A percentile compares a stretch with the other conserved stretches of the same genome.
phyloP scores from a whole-genome alignment of 2,329 filamentous ascomycete genomes.

The Monilinia aucupariae region DNA sequence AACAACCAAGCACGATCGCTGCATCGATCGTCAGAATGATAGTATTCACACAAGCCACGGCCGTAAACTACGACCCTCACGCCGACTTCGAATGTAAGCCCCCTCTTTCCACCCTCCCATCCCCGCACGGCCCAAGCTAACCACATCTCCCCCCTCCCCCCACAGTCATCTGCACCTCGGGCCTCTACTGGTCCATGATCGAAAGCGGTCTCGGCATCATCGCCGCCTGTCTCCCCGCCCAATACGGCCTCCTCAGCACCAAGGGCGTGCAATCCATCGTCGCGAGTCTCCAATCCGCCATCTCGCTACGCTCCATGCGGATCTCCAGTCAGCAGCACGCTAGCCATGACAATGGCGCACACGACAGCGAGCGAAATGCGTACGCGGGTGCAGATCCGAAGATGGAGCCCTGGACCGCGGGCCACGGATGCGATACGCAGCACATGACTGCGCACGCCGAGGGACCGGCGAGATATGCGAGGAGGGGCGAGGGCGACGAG shows the following conservation, averaged over 20 bases:
- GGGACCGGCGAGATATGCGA: background rate
- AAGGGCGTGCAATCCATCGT: background rate
- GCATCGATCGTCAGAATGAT: constrained; percentile 12
- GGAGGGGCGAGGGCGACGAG: background rate
- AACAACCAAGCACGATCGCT: constrained; percentile 4
- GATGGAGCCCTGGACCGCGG: background rate
- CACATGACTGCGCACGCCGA: constrained; percentile 6
- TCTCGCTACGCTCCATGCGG: background rate
- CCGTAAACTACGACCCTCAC: constrained; percentile 9
- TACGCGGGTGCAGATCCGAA: background rate
- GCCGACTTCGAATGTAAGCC: constrained; percentile 12
- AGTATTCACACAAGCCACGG: constrained; percentile 10
- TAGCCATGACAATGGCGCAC: background rate
- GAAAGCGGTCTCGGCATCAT: constrained; percentile 14
- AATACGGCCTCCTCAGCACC: constrained; percentile 11
- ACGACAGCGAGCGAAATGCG: background rate
- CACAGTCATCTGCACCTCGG: constrained; percentile 4
- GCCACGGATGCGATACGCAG: background rate
- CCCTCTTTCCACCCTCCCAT: no score
- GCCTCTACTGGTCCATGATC: constrained; percentile 12
- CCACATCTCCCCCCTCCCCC: background rate
- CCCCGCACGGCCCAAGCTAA: background rate
- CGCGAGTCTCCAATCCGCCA: background rate
- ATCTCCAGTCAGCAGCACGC: background rate
- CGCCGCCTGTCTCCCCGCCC: constrained; percentile 9